Evolutionary conservation across 257 asterid species (phyloP), one percentile per base, ranked within the genome.

Genomic region (Rubia yunnanensis): DNA sequence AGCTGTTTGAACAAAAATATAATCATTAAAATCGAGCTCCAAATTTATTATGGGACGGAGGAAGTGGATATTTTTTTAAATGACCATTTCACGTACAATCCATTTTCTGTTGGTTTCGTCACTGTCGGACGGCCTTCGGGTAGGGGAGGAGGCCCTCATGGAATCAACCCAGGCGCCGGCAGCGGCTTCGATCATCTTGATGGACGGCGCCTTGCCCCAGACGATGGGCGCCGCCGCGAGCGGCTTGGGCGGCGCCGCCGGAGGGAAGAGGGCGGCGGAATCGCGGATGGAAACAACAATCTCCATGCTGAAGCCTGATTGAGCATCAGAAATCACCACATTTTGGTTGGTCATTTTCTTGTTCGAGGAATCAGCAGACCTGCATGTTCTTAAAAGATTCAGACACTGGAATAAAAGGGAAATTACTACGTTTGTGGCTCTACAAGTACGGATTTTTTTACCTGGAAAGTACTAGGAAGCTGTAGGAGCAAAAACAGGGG

Each of bases 141-240:
- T 66, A 7, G 95, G 96, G 0, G 96, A 88, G 48, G 96, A 88
- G 32, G 89, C 86, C 60, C 92, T 79, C 95, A 86, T 88, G 14
- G 92, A 84, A 67, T 88, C 89, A 28, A 84, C 77, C 70, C 82
- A 74, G 38, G 81, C 86, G 78, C 69, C 61, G 17, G 28, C 65
- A 5, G 77, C 53, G 9, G 78, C n/a, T 24, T 76, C 87, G 32
- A 79, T 78, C 71, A 66, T 80, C n/a, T 80, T 84, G 7, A 73
- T 52, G 3, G 70, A 57, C 63, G 72, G 79, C 63, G 72, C 76
- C 32, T 72, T 83, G 56, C 57, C 44, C 2, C 78, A 57, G 53
- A 73, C 65, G 41, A 83, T 71, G 65, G 73, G 75, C 10, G 70
- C 31, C 7, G 73, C 44, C 28, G 69, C 4, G 28, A 63, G 70